A percentile compares a stretch with the other conserved stretches of the same genome.
These are phyloP conservation scores for Thalassiosira ordinaria DNA, from an alignment of 352 stramenopile species.

Conservation along the genomic window DNA sequence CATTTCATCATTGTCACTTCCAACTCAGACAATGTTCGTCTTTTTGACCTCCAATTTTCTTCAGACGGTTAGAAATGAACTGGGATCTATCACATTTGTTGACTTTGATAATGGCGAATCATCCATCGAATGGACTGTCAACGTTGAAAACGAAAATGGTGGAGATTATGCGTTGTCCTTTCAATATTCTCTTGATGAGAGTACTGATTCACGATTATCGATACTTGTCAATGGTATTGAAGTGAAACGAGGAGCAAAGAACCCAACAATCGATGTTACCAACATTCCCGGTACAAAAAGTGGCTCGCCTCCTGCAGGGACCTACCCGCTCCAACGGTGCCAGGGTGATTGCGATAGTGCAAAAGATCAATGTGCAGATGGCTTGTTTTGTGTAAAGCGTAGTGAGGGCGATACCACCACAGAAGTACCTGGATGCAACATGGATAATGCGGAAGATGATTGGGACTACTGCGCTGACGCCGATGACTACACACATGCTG, in stretches of 20 bases:
- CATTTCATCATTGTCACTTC: background rate
- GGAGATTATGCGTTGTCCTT: too few species aligned
- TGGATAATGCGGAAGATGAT: background rate
- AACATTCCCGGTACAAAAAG: slow-evolving; percentile 59
- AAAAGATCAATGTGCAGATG: slow-evolving; percentile 49
- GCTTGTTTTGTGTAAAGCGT: too few species aligned
- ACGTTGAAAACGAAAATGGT: too few species aligned
- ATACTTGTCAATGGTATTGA: slow-evolving; percentile 31
- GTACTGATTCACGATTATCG: too few species aligned
- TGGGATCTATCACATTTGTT: slow-evolving; percentile 2
- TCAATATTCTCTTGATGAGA: too few species aligned
- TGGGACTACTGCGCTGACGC: slow-evolving; percentile 39
- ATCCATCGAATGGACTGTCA: too few species aligned
- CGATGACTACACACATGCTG: slow-evolving; percentile 13
- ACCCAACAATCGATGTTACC: background rate
- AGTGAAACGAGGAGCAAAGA: too few species aligned
- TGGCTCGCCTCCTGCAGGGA: too few species aligned
- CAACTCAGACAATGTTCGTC: background rate
- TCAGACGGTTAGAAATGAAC: slow-evolving; percentile 19
- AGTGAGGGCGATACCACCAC: slow-evolving; percentile 40
- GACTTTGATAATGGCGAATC: too few species aligned
- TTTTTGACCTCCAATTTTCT: background rate
- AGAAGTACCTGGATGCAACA: slow-evolving; percentile 49
- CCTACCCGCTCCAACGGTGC: too few species aligned
- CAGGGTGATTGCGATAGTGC: slow-evolving; percentile 63